These are phyloP conservation scores for Stephania japonica DNA, from an alignment of 164 flowering plant species.

Conservation along the genomic window DNA sequence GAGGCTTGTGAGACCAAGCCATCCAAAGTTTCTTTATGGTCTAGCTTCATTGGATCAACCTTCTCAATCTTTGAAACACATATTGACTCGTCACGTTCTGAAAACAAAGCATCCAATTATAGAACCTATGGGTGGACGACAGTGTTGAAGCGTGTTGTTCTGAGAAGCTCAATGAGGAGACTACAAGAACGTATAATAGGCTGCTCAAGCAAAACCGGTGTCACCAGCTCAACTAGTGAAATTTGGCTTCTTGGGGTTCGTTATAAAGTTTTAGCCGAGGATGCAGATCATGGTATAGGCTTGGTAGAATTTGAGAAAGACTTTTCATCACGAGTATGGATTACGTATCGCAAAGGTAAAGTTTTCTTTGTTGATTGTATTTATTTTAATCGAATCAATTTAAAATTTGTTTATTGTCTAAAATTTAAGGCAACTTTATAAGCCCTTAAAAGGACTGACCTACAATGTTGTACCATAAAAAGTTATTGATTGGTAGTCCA, in stretches of 20 bases:
- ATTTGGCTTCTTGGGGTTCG: constrained; percentile 88
- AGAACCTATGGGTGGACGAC: constrained; percentile 57
- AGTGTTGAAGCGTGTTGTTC: constrained; percentile 49
- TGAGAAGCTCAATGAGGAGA: constrained; percentile 71
- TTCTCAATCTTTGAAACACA: constrained; percentile 46
- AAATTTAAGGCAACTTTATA: too few relatives aligned
- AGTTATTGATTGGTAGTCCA: neutral
- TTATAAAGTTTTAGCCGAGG: constrained; percentile 40
- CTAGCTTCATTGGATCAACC: constrained; percentile 44
- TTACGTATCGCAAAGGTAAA: constrained; percentile 88
- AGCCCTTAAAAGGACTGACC: too few relatives aligned
- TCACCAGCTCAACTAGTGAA: constrained; percentile 57
- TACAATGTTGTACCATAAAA: too few relatives aligned
- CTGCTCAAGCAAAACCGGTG: constrained; percentile 40
- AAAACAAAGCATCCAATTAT: constrained; percentile 23
- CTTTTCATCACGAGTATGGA: constrained; percentile 72
- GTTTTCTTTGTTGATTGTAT: neutral
- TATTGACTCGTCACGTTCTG: constrained; percentile 26
- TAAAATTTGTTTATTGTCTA: too few relatives aligned
- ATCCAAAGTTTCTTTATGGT: constrained; percentile 41
- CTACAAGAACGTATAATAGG: constrained; percentile 70
- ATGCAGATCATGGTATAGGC: constrained; percentile 29
- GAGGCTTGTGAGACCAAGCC: constrained; percentile 27
- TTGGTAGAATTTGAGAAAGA: constrained; percentile 59
- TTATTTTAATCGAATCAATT: neutral